Evolutionary conservation across 805 yeast species (phyloP), one percentile per base, ranked within the genome.

Genomic region (Gaillardinia entomophila): DNA sequence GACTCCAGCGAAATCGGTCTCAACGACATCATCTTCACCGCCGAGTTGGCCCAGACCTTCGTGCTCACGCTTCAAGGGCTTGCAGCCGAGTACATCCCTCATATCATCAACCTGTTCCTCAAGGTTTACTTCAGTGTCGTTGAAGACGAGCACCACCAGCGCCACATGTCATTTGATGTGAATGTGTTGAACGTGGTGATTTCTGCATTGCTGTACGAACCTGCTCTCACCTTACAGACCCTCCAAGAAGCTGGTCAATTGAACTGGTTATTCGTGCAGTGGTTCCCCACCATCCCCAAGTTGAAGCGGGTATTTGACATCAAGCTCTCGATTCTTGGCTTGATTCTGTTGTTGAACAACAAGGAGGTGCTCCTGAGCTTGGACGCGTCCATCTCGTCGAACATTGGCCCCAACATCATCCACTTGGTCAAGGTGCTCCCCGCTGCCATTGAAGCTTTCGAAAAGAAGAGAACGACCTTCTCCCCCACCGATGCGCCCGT

Each of bases 281-380:
- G 96, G 96, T 74, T 82, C 48, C 63, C 69, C 14, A 45, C 68
- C 7, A 60, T 77, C 25, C 72, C 78, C 4, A 59, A 63, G 17
- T 68, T 82, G 44, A 69, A 70, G 15, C 66, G 95, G 38, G 95
- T 86, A 2, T 84, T 73, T 48, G 97, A 90, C 57, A 67, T 86
- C 53, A 89, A 88, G 56, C 57, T 90, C 27, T 76, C 85, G 1
- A 62, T 76, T 2, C 57, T 90, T 42, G 94, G 92, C 0, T 51
- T 82, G 15, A 55, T 89, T 37, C 85, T 48, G 17, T 54, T 49
- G 42, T 48, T 53, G 36, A 66, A 46, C 34, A 51, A 50, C 36
- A 51, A 53, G 24, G 45, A 38, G 2, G 34, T 35, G 12, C 27
- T 42, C 16, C 30, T 32, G 16, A 19, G 29, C 27, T 30, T 45